A percentile compares a stretch with the other conserved stretches of the same genome.
Conservation (phyloP, 1,139 yeast genomes). For the Taiozyma sp. region DNA sequence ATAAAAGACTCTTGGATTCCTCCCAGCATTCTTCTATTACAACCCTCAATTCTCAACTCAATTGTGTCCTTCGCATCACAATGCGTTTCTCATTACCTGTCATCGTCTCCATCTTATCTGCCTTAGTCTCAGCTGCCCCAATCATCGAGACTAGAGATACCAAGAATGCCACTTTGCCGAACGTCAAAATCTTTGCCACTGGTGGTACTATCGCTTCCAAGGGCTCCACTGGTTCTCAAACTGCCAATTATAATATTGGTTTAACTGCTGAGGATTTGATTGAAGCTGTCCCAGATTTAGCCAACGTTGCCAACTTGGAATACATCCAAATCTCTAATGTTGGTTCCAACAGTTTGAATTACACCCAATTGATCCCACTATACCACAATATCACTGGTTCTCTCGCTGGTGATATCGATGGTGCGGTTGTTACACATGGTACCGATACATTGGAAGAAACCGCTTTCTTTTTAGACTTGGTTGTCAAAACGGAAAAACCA, state of each 20-base stretch:
- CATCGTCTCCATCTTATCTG: conserved; percentile 5
- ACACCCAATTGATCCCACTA: conserved; percentile 25
- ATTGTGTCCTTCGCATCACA: background rate
- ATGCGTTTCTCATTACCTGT: conserved; percentile 8
- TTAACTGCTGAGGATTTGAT: conserved; percentile 49
- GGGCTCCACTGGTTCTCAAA: conserved; percentile 41
- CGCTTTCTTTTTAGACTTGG: conserved; percentile 47
- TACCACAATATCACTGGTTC: conserved; percentile 29
- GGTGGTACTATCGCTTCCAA: conserved; percentile 61
- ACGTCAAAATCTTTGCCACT: conserved; percentile 46
- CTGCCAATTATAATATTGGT: conserved; percentile 53
- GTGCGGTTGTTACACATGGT: conserved; percentile 52
- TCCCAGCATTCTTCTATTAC: background rate
- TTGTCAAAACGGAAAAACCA: conserved; percentile 43
- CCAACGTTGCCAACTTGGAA: conserved; percentile 40
- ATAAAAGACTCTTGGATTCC: background rate
- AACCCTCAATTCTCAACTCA: background rate
- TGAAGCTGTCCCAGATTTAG: conserved; percentile 45
- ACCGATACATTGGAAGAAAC: conserved; percentile 60
- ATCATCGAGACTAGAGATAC: conserved; percentile 11
- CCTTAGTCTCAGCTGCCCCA: conserved; percentile 13
- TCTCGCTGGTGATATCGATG: conserved; percentile 23
- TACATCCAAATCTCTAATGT: conserved; percentile 49
- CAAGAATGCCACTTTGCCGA: conserved; percentile 15
- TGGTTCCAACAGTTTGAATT: conserved; percentile 46